Base-by-base conservation (phyloP, 2,329 filamentous ascomycete genomes). In the Claviceps capensis region DNA sequence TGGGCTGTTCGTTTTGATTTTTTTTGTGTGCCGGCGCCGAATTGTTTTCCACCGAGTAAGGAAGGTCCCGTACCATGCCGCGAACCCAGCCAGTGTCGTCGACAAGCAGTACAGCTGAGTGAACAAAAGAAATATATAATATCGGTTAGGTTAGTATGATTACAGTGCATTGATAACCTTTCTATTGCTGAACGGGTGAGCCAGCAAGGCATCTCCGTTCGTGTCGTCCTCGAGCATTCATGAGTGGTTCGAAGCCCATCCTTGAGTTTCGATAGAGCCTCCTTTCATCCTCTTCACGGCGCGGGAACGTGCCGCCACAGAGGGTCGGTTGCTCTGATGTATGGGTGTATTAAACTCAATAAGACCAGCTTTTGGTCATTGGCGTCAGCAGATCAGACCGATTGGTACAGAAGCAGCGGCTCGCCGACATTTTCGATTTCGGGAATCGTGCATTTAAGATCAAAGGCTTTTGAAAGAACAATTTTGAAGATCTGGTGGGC, bases 401-500 rank as follows among this genome's bases (percentile, higher is more conserved):
- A 82, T 68, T 90, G 86, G 66, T 98, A 98, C 58, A 98, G 79
- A 47, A 98, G 77, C 49, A 98, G 76, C 22, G 93, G 93, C 70
- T 98, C 93, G 70, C 93, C 93, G 53, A 96, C 85, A 67, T 97
- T 94, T 71, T 96, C 91, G 69, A 98, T 97, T 70, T 98, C 93
- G 47, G 93, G 93, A 65, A 98, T 97, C 34, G 93, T 98, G 75
- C 93, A 98, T 69, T 96, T 96, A 53, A 98, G 79, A 67, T 98
- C 93, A 66, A 98, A 98, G 2, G 93, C 93, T 72, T 98, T 98
- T 57, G 91, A 95, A 23, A 98, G 79, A 53, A 98, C 93, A 61
- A 98, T 98, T 71, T 98, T 98, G 81, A 98, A 98, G 65, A 98
- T 98, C 91, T 97, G 62, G 14, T 13, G 19, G 53, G 38, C 48